These are phyloP conservation scores for Adansonia madagascariensis DNA, from an alignment of 441 rosid species.

Conservation along the genomic window DNA sequence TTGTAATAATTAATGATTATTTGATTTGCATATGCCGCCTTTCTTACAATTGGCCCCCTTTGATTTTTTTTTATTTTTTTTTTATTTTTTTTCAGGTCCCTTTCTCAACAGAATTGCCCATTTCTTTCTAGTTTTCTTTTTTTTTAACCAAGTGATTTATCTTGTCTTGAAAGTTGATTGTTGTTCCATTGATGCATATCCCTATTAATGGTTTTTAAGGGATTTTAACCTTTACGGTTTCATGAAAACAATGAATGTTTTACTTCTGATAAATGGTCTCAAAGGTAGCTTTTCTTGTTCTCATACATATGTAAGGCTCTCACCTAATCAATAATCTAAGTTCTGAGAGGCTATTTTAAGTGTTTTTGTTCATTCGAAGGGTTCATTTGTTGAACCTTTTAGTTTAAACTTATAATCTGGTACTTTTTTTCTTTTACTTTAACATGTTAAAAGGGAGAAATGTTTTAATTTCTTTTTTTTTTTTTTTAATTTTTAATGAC, in stretches of 20 bases:
- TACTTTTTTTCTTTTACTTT: too few species aligned
- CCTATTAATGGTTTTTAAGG: too few species aligned
- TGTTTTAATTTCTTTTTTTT: background rate
- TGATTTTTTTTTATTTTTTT: too few species aligned
- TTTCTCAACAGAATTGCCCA: background rate
- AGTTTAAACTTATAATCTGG: background rate
- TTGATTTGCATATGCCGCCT: background rate
- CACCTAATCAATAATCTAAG: background rate
- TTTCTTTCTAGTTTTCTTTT: background rate
- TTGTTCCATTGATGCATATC: too few species aligned
- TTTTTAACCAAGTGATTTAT: background rate
- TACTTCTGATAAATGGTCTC: slow-evolving; percentile 16
- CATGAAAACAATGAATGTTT: slow-evolving; percentile 22
- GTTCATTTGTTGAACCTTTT: background rate
- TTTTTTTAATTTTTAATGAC: too few species aligned
- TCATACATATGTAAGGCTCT: background rate
- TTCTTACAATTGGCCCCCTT: background rate
- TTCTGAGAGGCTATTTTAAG: too few species aligned
- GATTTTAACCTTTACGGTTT: background rate
- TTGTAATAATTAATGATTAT: background rate
- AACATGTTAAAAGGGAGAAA: background rate
- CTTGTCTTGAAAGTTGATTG: background rate
- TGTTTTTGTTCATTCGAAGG: too few species aligned
- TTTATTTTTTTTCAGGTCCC: background rate
- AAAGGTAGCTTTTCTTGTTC: slow-evolving; percentile 11